A percentile compares a stretch with the other conserved stretches of the same genome.
Conservation (phyloP, 176 grass and related monocot species). For the Hyparrhenia diplandra region DNA sequence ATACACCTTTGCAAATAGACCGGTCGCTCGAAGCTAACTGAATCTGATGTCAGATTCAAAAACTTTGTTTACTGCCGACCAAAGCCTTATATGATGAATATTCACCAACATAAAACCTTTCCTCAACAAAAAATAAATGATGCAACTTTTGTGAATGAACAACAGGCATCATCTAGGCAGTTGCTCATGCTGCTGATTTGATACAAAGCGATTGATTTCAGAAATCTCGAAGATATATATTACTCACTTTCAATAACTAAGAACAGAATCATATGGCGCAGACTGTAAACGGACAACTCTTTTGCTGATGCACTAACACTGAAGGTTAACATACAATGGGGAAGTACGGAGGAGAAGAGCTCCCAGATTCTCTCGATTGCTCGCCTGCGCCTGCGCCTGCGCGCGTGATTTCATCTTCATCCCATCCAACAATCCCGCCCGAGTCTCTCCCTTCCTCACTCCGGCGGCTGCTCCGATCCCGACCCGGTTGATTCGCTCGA, state of each 20-base stretch:
- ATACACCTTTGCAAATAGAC: too few relatives aligned
- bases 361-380: too few relatives aligned
- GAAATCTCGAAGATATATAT: background rate
- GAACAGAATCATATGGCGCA: background rate
- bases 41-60: too few relatives aligned
- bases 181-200: background rate
- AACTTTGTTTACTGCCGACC: background rate
- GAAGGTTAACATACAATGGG: background rate
- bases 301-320: background rate
- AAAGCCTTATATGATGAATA: background rate
- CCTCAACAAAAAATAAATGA: background rate
- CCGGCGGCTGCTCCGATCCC: background rate
- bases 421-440: too few relatives aligned
- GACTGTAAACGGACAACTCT: background rate
- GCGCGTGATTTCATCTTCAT: too few relatives aligned
- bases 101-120: background rate
- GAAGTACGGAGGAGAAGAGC: too few relatives aligned
- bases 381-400: too few relatives aligned
- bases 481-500: slow-evolving; percentile 7
- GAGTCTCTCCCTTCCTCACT: too few relatives aligned
- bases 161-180: background rate
- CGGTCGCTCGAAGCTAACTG: background rate
- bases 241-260: background rate
- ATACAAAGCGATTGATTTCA: background rate
- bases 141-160: background rate